Evolutionary conservation across 495 filamentous ascomycete species (phyloP), one percentile per base, ranked within the genome.

Genomic region (Hypoxylon fuscum): DNA sequence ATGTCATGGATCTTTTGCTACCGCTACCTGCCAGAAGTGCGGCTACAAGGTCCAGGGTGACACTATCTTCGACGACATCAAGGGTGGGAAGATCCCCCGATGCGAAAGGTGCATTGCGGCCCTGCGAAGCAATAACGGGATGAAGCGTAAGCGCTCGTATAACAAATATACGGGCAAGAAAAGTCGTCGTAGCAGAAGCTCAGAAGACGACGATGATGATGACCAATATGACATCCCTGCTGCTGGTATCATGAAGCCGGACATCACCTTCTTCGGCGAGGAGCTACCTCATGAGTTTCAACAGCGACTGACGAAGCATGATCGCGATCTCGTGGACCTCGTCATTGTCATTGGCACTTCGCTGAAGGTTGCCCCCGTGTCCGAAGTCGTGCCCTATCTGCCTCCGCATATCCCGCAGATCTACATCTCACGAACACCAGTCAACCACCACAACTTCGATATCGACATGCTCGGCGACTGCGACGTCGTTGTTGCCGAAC

Each of bases 221-320:
- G 87, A 88, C 52, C 88, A 92, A 23, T 84, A 84, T 59, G 83
- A 89, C 47, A 85, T 89, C 29, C 85, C 85, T 22, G 80, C 40
- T 88, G 84, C 89, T 3, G 95, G 96, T 12, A 87, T 99, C 64
- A 97, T 98, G 94, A 99, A 98, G 81, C 95, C 95, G 12, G 95
- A 97, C 74, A 98, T 98, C 68, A 97, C 90, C 3, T 98, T 98
- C 83, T 98, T 98, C 67, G 95, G 94, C 41, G 95, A 98, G 75
- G 78, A 85, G 59, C 86, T 98, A 2, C 93, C 93, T 0, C 85
- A 90, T 63, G 82, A 86, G 40, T 98, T 98, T 74, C 88, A 90
- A n/a, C 80, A 85, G 8, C 88, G 93, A 5, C 81, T 98, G 14
- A 77, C 89, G 29, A 79, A 90, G 51, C 86, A 92, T 68, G 95